phyloP scores from a whole-genome alignment of 2,329 filamentous ascomycete species.

The Xylariaceae sp. region DNA sequence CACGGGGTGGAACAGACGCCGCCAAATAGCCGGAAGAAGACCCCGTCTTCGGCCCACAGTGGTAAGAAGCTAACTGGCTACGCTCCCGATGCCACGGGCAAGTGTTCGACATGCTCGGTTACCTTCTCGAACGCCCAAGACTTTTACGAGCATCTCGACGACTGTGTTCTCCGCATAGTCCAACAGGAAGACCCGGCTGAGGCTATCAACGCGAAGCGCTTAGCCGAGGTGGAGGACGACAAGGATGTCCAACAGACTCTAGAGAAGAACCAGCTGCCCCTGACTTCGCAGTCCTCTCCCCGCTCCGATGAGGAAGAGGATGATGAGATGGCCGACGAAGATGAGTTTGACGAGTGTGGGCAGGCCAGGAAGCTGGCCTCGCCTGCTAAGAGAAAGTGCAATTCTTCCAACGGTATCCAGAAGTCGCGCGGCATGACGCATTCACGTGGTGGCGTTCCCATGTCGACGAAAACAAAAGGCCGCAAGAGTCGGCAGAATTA shows the following conservation, averaged over 20 bases:
- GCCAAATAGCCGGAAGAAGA: conserved; percentile 76
- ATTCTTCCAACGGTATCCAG: conserved; percentile 54
- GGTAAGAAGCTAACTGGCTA: conserved; percentile 67
- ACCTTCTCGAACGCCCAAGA: conserved; percentile 93
- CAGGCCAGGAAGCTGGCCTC: conserved; percentile 48
- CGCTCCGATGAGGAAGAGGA: conserved; percentile 49
- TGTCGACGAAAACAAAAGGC: conserved; percentile 55
- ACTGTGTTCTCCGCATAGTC: conserved; percentile 67
- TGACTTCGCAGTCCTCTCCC: conserved; percentile 38
- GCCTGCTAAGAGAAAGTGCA: conserved; percentile 55
- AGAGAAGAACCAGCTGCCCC: conserved; percentile 58
- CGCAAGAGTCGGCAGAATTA: conserved; percentile 93
- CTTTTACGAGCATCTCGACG: conserved; percentile 95
- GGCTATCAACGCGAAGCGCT: conserved; percentile 62
- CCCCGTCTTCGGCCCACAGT: conserved; percentile 36
- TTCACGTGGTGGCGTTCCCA: conserved; percentile 67
- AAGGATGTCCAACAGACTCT: conserved; percentile 58
- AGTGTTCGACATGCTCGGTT: conserved; percentile 89
- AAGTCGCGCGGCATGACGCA: conserved; percentile 72
- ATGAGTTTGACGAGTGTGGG: conserved; percentile 58
- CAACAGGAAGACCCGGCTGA: conserved; percentile 68
- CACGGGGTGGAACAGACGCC: conserved; percentile 93
- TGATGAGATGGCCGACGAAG: conserved; percentile 53
- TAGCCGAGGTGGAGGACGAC: conserved; percentile 64
- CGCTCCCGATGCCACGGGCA: conserved; percentile 76